Conservation (phyloP, 345 rosid species). For the Gossypium mustelinum region DNA sequence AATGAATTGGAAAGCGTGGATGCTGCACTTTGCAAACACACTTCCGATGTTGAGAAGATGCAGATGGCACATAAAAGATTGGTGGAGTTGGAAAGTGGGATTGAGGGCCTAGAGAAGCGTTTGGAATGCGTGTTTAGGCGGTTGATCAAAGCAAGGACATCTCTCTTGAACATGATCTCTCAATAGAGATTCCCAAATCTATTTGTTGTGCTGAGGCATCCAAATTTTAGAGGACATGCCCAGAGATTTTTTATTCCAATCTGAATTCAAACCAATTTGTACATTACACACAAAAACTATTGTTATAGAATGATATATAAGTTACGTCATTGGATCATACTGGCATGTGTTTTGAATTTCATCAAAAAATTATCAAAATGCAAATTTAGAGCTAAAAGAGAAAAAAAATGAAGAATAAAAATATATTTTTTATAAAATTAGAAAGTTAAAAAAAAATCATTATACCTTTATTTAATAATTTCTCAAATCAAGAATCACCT, state of each 20-base stretch:
- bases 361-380: no score
- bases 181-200: conserved; percentile 22
- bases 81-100: conserved; percentile 39
- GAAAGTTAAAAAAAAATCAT: no score
- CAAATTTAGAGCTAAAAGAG: no score
- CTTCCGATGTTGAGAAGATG: conserved; percentile 22
- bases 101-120: conserved; percentile 45
- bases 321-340: background rate
- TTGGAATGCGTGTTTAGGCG: conserved; percentile 53
- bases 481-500: no score
- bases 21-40: conserved; percentile 21
- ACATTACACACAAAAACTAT: conserved; percentile 1
- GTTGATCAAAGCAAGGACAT: conserved; percentile 56
- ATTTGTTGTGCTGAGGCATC: conserved; percentile 18
- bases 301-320: conserved; percentile 8
- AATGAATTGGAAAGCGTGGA: conserved; percentile 47
- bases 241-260: background rate
- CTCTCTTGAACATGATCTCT: conserved; percentile 66
- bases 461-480: no score
- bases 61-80: conserved; percentile 33
- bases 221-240: conserved; percentile 35
- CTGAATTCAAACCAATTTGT: background rate
- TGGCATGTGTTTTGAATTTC: no score
- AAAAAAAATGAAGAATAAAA: no score
- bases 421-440: no score